Conservation (phyloP, 176 grass and related monocot species). For the Juncus inflexus region DNA sequence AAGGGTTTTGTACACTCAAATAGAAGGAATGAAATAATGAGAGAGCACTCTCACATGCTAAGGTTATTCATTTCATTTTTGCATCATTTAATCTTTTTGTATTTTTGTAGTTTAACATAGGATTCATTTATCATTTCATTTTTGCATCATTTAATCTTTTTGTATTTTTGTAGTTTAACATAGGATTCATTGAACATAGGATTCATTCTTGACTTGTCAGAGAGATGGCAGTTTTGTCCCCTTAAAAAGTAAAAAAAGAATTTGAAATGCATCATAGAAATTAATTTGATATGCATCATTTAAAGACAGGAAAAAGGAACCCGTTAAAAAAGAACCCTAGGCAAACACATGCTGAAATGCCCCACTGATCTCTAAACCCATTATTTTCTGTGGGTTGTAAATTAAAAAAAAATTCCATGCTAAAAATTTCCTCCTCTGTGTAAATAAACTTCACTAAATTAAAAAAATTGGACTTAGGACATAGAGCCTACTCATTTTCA, state of each 20-base stretch:
- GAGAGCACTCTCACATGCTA: neutral
- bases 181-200: slow-evolving; percentile 21
- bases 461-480: too few relatives aligned
- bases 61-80: slow-evolving; percentile 18
- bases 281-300: slow-evolving; percentile 10
- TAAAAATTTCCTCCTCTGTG: too few relatives aligned
- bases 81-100: slow-evolving; percentile 8
- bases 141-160: slow-evolving; percentile 17
- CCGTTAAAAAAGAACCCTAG: slow-evolving; percentile 15
- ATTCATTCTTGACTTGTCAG: slow-evolving; percentile 2
- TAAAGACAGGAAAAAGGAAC: too few relatives aligned
- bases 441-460: too few relatives aligned
- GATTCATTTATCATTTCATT: slow-evolving; percentile 23
- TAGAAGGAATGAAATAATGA: neutral
- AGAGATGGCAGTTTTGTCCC: slow-evolving; percentile 12
- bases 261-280: neutral
- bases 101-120: neutral
- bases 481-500: too few relatives aligned
- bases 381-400: too few relatives aligned
- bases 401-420: too few relatives aligned
- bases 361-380: too few relatives aligned
- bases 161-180: neutral
- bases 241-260: neutral
- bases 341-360: slow-evolving; percentile 12
- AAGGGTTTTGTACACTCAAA: neutral